phyloP scores from a whole-genome alignment of 2,329 filamentous ascomycete genomes.

The Aspergillus pseudotamarii region DNA sequence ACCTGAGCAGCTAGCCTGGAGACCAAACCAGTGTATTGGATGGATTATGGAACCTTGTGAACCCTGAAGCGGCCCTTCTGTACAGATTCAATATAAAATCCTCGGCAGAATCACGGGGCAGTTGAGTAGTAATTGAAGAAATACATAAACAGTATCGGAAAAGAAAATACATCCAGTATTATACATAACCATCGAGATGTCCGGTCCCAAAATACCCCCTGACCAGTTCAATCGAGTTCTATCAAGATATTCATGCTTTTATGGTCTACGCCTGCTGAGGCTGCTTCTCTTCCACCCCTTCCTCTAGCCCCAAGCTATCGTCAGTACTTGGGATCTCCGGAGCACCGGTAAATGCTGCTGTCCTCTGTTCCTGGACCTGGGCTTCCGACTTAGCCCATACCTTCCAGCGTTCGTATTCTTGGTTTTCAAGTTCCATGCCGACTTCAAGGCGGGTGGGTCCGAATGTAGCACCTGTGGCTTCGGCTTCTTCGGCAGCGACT shows the following conservation, averaged over 20 bases:
- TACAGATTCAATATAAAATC: not conserved
- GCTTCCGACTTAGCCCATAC: slow-evolving; percentile 67
- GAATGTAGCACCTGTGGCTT: slow-evolving; percentile 84
- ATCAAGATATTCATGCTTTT: not conserved
- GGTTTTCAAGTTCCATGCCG: slow-evolving; percentile 79
- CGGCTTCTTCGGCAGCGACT: slow-evolving; percentile 84
- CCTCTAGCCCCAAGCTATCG: slow-evolving; percentile 35
- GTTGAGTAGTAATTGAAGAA: not conserved
- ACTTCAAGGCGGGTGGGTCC: slow-evolving; percentile 75
- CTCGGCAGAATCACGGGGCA: not conserved
- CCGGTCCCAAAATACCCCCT: not conserved
- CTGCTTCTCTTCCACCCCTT: slow-evolving; percentile 4
- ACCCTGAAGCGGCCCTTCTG: not conserved
- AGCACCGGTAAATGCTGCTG: slow-evolving; percentile 46
- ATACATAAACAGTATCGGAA: not conserved
- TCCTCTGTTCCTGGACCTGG: slow-evolving; percentile 50
- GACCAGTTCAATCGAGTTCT: not conserved
- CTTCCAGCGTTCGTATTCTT: slow-evolving; percentile 83
- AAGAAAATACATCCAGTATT: slow-evolving; percentile 1
- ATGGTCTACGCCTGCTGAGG: slow-evolving; percentile 6
- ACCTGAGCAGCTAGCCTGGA: too few species aligned
- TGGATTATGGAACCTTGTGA: not conserved
- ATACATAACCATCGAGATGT: slow-evolving; percentile 4
- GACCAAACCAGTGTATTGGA: too few species aligned
- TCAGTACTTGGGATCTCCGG: slow-evolving; percentile 42